phyloP scores from a whole-genome alignment of 73 alveolate genomes.

The Durusdinium trenchii region DNA sequence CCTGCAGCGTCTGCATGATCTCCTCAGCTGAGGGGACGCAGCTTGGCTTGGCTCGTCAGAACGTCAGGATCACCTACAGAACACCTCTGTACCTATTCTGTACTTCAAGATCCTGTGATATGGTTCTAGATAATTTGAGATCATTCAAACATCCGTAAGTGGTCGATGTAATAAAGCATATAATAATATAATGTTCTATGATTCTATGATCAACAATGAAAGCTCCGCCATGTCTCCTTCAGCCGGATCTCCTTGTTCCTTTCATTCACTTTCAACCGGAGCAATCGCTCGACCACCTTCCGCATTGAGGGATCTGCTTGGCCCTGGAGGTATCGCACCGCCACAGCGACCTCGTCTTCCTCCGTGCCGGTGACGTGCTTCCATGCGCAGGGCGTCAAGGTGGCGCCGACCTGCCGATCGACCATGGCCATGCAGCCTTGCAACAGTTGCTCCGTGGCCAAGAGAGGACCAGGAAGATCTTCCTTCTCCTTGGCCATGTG shows the following conservation, averaged over 20 bases:
- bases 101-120: too few relatives aligned
- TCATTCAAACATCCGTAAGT: too few relatives aligned
- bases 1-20: background rate
- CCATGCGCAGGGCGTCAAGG: background rate
- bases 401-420: background rate
- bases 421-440: slow-evolving; percentile 3
- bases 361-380: background rate
- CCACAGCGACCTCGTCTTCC: background rate
- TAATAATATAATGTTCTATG: too few relatives aligned
- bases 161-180: too few relatives aligned
- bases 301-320: slow-evolving; percentile 21
- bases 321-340: slow-evolving; percentile 5
- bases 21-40: background rate
- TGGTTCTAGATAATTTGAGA: too few relatives aligned
- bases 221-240: background rate
- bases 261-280: background rate
- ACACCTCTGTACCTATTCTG: too few relatives aligned
- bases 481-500: background rate
- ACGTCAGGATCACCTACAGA: too few relatives aligned
- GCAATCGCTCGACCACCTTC: slow-evolving; percentile 44
- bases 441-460: slow-evolving; percentile 27
- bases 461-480: background rate
- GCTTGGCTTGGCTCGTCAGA: background rate
- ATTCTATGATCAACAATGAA: too few relatives aligned
- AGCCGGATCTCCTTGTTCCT: background rate